Evolutionary conservation across 805 yeast genomes (phyloP).

Genomic region (Komagataella populi): DNA sequence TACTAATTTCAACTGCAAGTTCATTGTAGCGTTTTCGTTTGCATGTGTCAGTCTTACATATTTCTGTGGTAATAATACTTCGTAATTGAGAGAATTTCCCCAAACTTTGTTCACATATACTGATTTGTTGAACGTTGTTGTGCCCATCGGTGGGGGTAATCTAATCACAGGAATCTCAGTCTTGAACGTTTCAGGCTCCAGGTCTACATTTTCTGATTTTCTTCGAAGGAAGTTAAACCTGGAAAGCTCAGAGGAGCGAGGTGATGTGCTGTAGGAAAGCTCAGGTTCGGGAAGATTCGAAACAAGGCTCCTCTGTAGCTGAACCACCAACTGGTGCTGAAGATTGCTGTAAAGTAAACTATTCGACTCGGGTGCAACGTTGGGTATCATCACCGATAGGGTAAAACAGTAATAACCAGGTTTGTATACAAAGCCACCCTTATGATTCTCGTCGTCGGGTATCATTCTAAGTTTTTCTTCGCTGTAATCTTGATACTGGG

Average conservation of each 20-base stretch:
- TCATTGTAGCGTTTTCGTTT: constrained; percentile 28
- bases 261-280: constrained; percentile 21
- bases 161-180: constrained; percentile 33
- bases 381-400: constrained; percentile 48
- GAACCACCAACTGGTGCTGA: constrained; percentile 25
- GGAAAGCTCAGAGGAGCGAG: constrained; percentile 3
- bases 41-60: constrained; percentile 41
- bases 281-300: constrained; percentile 16
- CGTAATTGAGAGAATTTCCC: constrained; percentile 60
- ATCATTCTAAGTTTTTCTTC: background rate
- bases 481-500: constrained; percentile 6
- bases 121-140: constrained; percentile 53
- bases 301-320: constrained; percentile 21
- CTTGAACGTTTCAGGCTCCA: constrained; percentile 11
- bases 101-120: constrained; percentile 64
- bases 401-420: constrained; percentile 64
- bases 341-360: constrained; percentile 36
- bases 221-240: background rate
- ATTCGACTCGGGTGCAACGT: constrained; percentile 49
- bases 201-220: background rate
- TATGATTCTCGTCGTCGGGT: background rate
- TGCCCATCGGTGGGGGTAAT: constrained; percentile 43
- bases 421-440: constrained; percentile 15
- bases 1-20: constrained; percentile 46
- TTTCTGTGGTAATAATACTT: constrained; percentile 58